A percentile compares a stretch with the other conserved stretches of the same genome.
Conservation (phyloP, 106 monocot genomes). For the Phalaenopsis equestris region DNA sequence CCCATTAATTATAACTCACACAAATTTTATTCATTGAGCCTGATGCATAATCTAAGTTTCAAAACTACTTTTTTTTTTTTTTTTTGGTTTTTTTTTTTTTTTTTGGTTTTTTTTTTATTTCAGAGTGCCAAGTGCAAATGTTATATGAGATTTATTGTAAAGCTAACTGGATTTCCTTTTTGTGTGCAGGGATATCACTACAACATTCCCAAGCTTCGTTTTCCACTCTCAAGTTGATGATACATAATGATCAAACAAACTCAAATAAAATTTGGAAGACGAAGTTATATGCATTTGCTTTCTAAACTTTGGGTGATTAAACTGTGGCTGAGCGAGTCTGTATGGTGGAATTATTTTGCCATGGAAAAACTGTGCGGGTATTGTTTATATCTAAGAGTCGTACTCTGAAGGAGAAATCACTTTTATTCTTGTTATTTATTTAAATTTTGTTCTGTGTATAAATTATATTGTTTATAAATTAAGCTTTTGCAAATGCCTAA, state of each 20-base stretch:
- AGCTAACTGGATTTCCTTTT: slow-evolving; percentile 1
- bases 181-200: slow-evolving; percentile 58
- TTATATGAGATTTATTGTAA: neutral
- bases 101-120: too few relatives aligned
- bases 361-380: neutral
- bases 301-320: neutral
- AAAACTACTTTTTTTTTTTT: too few relatives aligned
- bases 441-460: neutral
- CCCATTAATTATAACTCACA: too few relatives aligned
- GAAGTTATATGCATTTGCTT: neutral
- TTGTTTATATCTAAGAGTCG: neutral
- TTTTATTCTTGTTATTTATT: neutral
- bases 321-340: neutral
- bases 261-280: neutral
- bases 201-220: slow-evolving; percentile 66
- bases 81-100: too few relatives aligned
- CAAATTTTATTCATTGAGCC: too few relatives aligned
- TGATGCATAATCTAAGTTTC: too few relatives aligned
- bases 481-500: too few relatives aligned
- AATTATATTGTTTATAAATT: neutral
- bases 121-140: neutral
- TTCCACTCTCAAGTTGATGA: slow-evolving; percentile 67
- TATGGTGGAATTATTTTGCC: neutral
- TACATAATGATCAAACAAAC: slow-evolving; percentile 21
- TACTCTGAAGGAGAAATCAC: neutral